Evolutionary conservation across 495 filamentous ascomycete species (phyloP).

Genomic region (Pyrenopolyporus hunteri): DNA sequence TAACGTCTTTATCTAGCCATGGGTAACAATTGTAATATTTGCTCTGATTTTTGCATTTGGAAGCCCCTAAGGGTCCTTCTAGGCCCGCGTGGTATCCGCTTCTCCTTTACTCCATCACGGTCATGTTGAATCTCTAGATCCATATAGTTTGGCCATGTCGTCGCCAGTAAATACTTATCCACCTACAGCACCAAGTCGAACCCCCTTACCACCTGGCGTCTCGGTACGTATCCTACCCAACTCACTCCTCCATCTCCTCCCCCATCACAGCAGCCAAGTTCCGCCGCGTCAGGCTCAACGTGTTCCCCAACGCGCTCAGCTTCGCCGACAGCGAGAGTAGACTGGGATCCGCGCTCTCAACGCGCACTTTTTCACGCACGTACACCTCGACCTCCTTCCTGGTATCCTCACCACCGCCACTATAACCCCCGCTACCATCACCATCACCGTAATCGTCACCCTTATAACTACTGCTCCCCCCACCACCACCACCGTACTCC

Average conservation of each 20-base stretch:
- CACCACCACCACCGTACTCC: constrained; percentile 8
- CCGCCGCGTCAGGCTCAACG: constrained; percentile 67
- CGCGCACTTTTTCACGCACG: constrained; percentile 86
- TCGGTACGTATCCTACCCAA: neutral
- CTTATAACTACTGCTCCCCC: neutral
- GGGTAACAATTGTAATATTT: too few species aligned
- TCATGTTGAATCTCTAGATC: too few species aligned
- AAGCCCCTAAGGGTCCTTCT: too few species aligned
- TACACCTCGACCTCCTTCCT: constrained; percentile 63
- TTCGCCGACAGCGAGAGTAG: constrained; percentile 88
- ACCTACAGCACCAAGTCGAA: too few species aligned
- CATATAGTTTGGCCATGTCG: too few species aligned
- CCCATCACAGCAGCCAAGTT: constrained; percentile 85
- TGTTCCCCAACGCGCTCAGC: constrained; percentile 78
- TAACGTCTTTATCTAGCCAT: too few species aligned
- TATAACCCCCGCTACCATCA: neutral
- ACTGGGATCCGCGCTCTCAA: constrained; percentile 91
- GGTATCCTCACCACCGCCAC: neutral
- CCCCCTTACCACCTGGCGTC: too few species aligned
- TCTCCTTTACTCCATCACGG: too few species aligned
- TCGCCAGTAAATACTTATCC: too few species aligned
- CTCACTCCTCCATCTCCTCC: constrained; percentile 46
- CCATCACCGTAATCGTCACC: too few species aligned
- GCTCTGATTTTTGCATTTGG: too few species aligned
- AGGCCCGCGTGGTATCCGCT: too few species aligned